These are phyloP conservation scores for Acorus gramineus DNA, from an alignment of 106 monocot species.

Conservation along the genomic window DNA sequence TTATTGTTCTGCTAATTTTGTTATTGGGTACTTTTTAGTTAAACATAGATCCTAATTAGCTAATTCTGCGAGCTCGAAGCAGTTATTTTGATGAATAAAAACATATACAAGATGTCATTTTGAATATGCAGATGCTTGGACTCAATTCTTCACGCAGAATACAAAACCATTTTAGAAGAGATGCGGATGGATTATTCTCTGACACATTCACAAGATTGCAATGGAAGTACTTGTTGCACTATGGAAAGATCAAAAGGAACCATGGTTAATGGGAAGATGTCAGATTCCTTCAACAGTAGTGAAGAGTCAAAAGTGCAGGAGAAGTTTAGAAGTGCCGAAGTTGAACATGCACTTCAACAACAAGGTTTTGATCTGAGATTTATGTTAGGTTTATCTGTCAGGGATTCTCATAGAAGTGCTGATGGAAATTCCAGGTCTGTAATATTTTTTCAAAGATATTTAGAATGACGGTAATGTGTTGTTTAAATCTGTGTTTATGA, in stretches of 20 bases:
- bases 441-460: slow-evolving; percentile 1
- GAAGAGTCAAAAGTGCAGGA: slow-evolving; percentile 9
- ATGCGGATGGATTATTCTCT: slow-evolving; percentile 63
- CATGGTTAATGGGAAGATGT: not conserved
- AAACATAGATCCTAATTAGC: too few relatives aligned
- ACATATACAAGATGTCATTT: too few relatives aligned
- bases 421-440: slow-evolving; percentile 42
- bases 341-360: slow-evolving; percentile 1
- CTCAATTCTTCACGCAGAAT: slow-evolving; percentile 88
- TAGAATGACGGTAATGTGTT: not conserved
- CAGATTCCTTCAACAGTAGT: slow-evolving; percentile 8
- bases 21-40: too few relatives aligned
- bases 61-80: too few relatives aligned
- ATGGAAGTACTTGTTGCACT: not conserved
- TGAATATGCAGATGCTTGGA: slow-evolving; percentile 63
- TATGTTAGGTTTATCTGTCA: slow-evolving; percentile 25
- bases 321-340: slow-evolving; percentile 2
- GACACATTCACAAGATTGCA: slow-evolving; percentile 15
- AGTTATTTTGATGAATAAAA: too few relatives aligned
- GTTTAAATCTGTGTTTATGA: not conserved
- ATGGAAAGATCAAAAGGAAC: slow-evolving; percentile 13
- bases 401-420: slow-evolving; percentile 14
- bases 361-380: slow-evolving; percentile 27
- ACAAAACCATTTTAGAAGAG: slow-evolving; percentile 77
- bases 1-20: too few relatives aligned